Evolutionary conservation across 305 asterid genomes (phyloP).

Genomic region (Euphrasia arctica): DNA sequence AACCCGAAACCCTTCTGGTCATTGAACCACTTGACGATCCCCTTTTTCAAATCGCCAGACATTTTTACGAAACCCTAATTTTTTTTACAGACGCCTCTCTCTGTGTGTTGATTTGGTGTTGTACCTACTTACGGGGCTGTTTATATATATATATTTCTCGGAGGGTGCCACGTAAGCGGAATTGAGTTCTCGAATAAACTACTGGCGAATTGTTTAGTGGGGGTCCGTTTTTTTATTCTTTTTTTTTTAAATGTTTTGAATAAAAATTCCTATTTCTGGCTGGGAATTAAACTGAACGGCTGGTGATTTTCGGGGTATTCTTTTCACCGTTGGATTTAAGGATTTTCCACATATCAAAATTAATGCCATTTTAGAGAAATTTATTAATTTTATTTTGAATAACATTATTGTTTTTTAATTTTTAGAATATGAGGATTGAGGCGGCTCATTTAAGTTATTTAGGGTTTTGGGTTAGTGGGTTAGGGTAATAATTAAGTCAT

Average conservation of each 20-base stretch:
- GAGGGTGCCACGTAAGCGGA: constrained; percentile 35
- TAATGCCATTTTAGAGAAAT: too few species aligned
- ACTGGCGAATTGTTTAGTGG: constrained; percentile 23
- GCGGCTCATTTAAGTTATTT: too few species aligned
- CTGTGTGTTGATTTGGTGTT: neutral
- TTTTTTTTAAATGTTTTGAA: neutral
- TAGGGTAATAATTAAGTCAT: too few species aligned
- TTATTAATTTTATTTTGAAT: too few species aligned
- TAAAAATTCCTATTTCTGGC: constrained; percentile 12
- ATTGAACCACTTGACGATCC: constrained; percentile 59
- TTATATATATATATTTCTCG: constrained; percentile 19
- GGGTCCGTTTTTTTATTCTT: constrained; percentile 27
- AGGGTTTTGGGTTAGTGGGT: too few species aligned
- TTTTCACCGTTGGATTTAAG: too few species aligned
- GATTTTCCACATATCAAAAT: too few species aligned
- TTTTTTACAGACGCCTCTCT: neutral
- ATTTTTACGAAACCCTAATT: constrained; percentile 15
- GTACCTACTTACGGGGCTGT: neutral
- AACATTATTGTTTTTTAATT: too few species aligned
- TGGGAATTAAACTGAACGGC: constrained; percentile 30
- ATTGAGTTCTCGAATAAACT: constrained; percentile 26
- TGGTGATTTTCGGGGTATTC: neutral
- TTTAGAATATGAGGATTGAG: too few species aligned
- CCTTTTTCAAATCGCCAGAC: constrained; percentile 35
- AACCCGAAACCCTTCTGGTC: constrained; percentile 63